Evolutionary conservation across 2,329 filamentous ascomycete species (phyloP).

Genomic region (Trichoderma hamatum): DNA sequence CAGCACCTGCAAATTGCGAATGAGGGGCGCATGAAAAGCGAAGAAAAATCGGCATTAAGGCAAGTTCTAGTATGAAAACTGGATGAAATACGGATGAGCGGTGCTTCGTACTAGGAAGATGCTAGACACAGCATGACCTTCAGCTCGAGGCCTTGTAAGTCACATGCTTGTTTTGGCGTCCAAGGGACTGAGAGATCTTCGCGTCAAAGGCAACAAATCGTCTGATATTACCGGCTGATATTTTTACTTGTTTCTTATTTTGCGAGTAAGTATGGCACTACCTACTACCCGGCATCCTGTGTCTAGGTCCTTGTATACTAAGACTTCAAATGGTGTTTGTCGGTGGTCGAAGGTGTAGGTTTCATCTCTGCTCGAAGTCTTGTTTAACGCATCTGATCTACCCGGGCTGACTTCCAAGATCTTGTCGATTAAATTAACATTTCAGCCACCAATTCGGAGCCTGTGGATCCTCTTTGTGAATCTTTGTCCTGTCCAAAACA

Average conservation of each 20-base stretch:
- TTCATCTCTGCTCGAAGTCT: not conserved
- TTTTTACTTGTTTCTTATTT: not conserved
- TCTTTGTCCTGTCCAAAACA: not conserved
- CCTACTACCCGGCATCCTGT: too few species aligned
- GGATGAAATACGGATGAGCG: not conserved
- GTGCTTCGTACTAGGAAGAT: not conserved
- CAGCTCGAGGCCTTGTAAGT: not conserved
- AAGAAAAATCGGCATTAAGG: not conserved
- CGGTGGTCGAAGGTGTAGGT: not conserved
- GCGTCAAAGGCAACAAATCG: not conserved
- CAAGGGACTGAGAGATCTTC: not conserved
- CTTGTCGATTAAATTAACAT: not conserved
- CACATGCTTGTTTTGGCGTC: not conserved
- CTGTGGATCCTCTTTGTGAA: conserved; percentile 4
- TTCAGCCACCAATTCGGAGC: not conserved
- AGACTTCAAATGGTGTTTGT: not conserved
- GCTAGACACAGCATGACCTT: not conserved
- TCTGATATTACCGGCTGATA: not conserved
- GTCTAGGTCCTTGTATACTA: not conserved
- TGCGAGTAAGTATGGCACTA: not conserved
- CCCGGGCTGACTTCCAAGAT: not conserved
- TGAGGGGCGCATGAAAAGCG: not conserved
- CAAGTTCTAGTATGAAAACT: not conserved
- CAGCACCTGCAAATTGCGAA: not conserved
- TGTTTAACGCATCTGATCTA: not conserved